Conservation (phyloP, 345 rosid species). For the Arabidopsis suecica region DNA sequence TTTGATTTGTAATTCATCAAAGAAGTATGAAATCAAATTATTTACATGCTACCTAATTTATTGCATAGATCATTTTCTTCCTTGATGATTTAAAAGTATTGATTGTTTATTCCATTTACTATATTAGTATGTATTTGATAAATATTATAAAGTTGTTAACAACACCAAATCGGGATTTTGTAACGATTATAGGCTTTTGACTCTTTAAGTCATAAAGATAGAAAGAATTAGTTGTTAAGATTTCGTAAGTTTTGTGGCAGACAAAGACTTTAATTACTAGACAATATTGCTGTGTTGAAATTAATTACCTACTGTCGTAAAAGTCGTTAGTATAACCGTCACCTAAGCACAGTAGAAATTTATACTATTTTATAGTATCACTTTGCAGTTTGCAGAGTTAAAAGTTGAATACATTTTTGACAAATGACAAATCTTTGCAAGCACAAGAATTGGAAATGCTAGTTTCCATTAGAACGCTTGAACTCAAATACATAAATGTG, state of each 20-base stretch:
- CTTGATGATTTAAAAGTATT: background rate
- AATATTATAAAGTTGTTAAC: too few relatives aligned
- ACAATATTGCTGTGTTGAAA: constrained; percentile 26
- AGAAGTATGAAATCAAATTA: background rate
- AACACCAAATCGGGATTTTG: constrained; percentile 30
- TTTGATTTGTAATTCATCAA: background rate
- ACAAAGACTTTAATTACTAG: constrained; percentile 40
- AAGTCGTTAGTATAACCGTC: constrained; percentile 37
- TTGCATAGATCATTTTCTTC: background rate
- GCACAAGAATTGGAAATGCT: background rate
- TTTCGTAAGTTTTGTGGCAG: constrained; percentile 45
- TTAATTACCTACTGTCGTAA: constrained; percentile 24
- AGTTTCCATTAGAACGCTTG: background rate
- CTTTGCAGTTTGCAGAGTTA: too few relatives aligned
- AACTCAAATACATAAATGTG: background rate
- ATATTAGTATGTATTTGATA: background rate
- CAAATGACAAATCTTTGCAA: background rate
- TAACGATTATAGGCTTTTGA: constrained; percentile 25
- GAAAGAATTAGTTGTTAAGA: constrained; percentile 39
- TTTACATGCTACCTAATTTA: background rate
- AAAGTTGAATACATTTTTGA: background rate
- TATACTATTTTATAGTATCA: too few relatives aligned
- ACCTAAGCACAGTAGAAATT: constrained; percentile 20
- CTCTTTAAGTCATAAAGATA: constrained; percentile 35
- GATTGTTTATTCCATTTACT: background rate